Conservation (phyloP, 164 flowering plant genomes). For the Liquidambar formosana region DNA sequence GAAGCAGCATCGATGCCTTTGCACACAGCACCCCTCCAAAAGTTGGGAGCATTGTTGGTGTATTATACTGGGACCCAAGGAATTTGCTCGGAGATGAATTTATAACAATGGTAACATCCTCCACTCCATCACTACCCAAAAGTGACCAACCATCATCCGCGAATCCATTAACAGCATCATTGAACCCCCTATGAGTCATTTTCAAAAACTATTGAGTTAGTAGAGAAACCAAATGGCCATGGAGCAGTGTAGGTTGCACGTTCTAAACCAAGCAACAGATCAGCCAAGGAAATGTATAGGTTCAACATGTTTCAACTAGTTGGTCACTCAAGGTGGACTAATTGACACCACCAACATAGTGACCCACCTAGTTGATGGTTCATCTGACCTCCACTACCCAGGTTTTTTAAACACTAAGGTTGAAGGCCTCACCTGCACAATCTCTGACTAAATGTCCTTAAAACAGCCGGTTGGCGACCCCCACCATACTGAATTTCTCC, state of each 20-base stretch:
- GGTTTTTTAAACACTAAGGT: neutral
- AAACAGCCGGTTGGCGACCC: constrained; percentile 81
- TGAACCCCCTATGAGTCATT: constrained; percentile 58
- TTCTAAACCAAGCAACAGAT: too few species aligned
- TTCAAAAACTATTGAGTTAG: neutral
- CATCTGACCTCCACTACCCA: neutral
- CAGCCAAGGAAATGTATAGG: neutral
- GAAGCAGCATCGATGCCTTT: constrained; percentile 81
- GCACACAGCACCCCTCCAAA: constrained; percentile 79
- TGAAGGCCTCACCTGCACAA: constrained; percentile 53
- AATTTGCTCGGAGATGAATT: constrained; percentile 65
- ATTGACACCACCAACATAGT: neutral
- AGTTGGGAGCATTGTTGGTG: constrained; percentile 40
- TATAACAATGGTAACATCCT: constrained; percentile 73
- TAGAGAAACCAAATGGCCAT: neutral
- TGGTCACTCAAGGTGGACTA: neutral
- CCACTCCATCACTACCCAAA: constrained; percentile 68
- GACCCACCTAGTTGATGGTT: neutral
- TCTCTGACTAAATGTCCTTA: constrained; percentile 73
- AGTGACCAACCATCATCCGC: constrained; percentile 85
- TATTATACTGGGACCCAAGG: constrained; percentile 44
- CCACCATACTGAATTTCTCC: constrained; percentile 65
- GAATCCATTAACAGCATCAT: constrained; percentile 88
- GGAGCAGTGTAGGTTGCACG: too few species aligned
- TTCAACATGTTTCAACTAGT: neutral